Percentiles rank a stretch among this genome's conserved stretches.
phyloP scores from a whole-genome alignment of 345 rosid species.

The Populus tremula region DNA sequence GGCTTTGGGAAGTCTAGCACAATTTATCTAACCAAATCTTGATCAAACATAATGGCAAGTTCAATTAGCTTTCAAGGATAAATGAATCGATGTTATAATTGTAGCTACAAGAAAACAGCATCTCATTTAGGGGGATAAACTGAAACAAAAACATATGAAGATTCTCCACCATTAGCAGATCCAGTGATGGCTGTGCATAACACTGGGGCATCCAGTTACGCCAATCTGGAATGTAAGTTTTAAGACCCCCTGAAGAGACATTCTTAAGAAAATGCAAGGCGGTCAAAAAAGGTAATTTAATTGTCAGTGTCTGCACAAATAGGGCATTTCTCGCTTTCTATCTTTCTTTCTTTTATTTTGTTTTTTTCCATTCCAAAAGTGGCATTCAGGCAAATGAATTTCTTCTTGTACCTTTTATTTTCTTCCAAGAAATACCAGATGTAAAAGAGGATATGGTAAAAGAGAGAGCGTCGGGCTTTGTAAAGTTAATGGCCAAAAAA shows the following conservation, averaged over 20 bases:
- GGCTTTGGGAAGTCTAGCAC: neutral
- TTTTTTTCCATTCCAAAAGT: neutral
- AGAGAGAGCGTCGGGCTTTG: neutral
- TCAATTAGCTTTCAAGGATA: neutral
- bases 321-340: neutral
- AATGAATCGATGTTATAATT: neutral
- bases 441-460: neutral
- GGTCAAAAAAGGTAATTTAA: conserved; percentile 4
- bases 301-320: conserved; percentile 1
- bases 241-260: neutral
- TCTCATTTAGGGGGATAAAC: neutral
- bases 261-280: neutral
- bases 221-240: neutral
- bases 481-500: neutral
- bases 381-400: neutral
- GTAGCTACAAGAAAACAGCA: neutral
- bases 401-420: neutral
- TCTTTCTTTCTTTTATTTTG: no score
- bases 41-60: neutral
- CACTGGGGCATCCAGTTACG: neutral
- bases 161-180: conserved; percentile 4
- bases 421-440: neutral
- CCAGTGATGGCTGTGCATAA: neutral
- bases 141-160: conserved; percentile 9
- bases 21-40: neutral